Evolutionary conservation across 768 basidiomycete species (phyloP).

Genomic region (Leucocoprinus sp.): DNA sequence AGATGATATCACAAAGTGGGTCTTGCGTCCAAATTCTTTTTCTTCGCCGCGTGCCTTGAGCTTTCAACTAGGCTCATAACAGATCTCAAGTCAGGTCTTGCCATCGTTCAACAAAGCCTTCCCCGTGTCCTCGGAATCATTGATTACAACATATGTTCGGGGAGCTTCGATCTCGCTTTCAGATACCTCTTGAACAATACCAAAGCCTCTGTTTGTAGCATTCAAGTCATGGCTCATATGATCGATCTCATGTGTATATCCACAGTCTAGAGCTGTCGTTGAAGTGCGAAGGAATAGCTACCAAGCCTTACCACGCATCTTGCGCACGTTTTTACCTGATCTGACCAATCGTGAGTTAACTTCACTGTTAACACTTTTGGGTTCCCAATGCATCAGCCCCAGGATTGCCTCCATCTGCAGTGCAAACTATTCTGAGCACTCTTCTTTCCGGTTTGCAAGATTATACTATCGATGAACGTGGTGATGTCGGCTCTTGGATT

Average conservation of each 20-base stretch:
- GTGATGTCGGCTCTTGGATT: conserved; percentile 96
- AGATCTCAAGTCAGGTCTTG: conserved; percentile 46
- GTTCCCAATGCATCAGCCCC: conserved; percentile 9
- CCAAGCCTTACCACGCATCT: conserved; percentile 39
- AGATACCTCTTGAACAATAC: conserved; percentile 52
- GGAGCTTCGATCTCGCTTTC: conserved; percentile 26
- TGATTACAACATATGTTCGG: conserved; percentile 46
- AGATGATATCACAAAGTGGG: conserved; percentile 65
- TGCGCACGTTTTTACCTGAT: conserved; percentile 34
- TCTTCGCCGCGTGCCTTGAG: conserved; percentile 2
- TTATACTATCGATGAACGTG: conserved; percentile 90
- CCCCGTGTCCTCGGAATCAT: conserved; percentile 62
- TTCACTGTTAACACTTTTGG: conserved; percentile 9
- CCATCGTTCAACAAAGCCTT: conserved; percentile 63
- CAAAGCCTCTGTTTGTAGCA: conserved; percentile 41
- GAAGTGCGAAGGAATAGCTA: conserved; percentile 35
- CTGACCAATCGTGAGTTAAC: conserved; percentile 36
- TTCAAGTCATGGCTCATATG: conserved; percentile 6
- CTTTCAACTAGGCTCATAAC: conserved; percentile 47
- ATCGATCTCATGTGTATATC: conserved; percentile 9
- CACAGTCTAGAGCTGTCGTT: conserved; percentile 24
- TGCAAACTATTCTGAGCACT: conserved; percentile 44
- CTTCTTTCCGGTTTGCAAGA: conserved; percentile 73
- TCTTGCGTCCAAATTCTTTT: conserved; percentile 19
- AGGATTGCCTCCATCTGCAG: conserved; percentile 42